A percentile compares a stretch with the other conserved stretches of the same genome.
phyloP scores from a whole-genome alignment of 345 rosid species.

The Lepidium didymum region DNA sequence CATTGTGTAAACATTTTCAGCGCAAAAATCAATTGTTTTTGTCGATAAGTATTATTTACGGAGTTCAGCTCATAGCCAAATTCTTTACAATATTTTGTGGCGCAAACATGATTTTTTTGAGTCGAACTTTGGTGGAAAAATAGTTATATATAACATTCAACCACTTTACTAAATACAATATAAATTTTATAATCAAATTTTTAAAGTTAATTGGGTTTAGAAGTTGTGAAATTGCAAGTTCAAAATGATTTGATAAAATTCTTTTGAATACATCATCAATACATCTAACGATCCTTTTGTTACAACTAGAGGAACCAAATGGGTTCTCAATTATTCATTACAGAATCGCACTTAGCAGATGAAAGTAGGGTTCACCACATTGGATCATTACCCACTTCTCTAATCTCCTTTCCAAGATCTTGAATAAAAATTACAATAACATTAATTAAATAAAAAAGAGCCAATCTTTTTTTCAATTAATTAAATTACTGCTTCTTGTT shows the following conservation, averaged over 20 bases:
- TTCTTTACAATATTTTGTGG: too few species aligned
- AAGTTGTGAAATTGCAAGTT: neutral
- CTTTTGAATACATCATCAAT: neutral
- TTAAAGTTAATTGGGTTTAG: neutral
- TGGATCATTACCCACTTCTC: constrained; percentile 12
- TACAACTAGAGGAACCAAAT: constrained; percentile 1
- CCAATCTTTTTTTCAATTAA: neutral
- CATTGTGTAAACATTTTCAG: too few species aligned
- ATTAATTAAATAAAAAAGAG: neutral
- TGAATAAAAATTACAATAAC: neutral
- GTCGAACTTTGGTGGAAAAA: too few species aligned
- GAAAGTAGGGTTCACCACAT: constrained; percentile 14
- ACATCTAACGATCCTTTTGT: constrained; percentile 10
- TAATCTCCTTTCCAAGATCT: constrained; percentile 13
- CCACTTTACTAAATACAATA: too few species aligned
- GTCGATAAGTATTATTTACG: too few species aligned
- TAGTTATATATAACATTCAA: too few species aligned
- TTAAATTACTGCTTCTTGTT: constrained; percentile 32
- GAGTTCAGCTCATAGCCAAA: too few species aligned
- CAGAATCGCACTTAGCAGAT: constrained; percentile 8
- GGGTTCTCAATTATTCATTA: constrained; percentile 1
- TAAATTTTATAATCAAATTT: too few species aligned
- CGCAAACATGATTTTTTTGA: too few species aligned
- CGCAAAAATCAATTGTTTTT: too few species aligned
- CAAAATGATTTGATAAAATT: neutral